Base-by-base conservation (phyloP, 768 basidiomycete species). In the Agaricus subrufescens region DNA sequence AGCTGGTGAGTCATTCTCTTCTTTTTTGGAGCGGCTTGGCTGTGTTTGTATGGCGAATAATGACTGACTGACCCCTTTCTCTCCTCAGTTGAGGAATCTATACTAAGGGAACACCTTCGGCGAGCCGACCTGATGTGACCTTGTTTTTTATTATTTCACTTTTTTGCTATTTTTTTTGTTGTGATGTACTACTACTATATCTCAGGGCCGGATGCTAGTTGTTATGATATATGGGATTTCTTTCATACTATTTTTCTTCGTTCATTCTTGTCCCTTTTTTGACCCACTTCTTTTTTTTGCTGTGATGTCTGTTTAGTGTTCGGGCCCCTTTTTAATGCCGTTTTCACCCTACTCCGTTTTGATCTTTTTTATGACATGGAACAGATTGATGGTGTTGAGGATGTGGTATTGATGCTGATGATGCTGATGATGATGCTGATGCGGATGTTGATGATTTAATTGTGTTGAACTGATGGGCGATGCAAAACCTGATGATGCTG, bases 31-130 rank as follows among this genome's bases (percentile, higher is more conserved):
- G 39, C 56, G 54, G 50, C 46, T 25, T 34, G 31, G 5, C 5
- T 31, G 31, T 31, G 31, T 31, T 7, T 34, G 34, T 34, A 11
- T 34, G 34, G 19, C 19, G 19, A 19, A 34, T 6, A 34, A 34
- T 34, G 34, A 11, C 34, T 34, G 7, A 34, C 34, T 34, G 11
- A 8, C 54, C 53, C 37, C 9, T 44, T 54, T 50, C 31, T 34
- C n/a, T 5, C 2, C 57, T 55, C 65, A 81, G 89, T 89, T 26
- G 83, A 86, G 63, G 88, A 90, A 65, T 83, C 81, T 38, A 89
- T 91, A 54, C 71, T 91, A 44, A 79, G 87, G 34, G 78, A 83
- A 62, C 86, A 89, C 72, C 74, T 90, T 45, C 81, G 81, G 45
- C 77, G 80, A 46, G 87, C 86, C 44, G 85, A 87, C 71, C 74